Conservation (phyloP, 2,329 filamentous ascomycete species). For the Xylariaceae sp. region DNA sequence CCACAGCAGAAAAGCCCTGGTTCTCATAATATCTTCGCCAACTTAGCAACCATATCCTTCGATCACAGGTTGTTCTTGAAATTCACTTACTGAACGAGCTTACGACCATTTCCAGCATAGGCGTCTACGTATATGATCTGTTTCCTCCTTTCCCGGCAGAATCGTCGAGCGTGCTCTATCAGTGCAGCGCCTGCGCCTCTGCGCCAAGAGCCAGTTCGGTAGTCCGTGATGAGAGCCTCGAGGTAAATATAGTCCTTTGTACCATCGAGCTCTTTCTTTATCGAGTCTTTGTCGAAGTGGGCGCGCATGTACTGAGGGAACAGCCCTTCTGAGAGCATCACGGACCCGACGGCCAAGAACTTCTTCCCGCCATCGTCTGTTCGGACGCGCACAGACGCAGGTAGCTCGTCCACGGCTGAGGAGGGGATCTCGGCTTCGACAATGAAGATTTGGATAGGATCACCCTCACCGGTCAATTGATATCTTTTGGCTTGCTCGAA, state of each 20-base stretch:
- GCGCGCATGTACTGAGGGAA: conserved; percentile 9
- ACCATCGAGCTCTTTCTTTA: conserved; percentile 22
- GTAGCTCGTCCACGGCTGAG: conserved; percentile 1
- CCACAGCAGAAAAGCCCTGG: conserved; percentile 20
- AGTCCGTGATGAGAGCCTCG: conserved; percentile 28
- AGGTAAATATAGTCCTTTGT: conserved; percentile 24
- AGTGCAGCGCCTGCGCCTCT: conserved; percentile 26
- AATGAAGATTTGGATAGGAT: conserved; percentile 24
- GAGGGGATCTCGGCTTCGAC: conserved; percentile 24
- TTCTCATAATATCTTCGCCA: conserved; percentile 21
- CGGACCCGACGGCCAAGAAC: conserved; percentile 18
- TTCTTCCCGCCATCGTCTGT: conserved; percentile 13
- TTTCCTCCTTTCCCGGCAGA: conserved; percentile 10
- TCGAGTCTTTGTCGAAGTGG: conserved; percentile 1
- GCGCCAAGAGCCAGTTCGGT: conserved; percentile 18
- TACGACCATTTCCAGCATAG: conserved; percentile 24
- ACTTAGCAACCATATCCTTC: conserved; percentile 7
- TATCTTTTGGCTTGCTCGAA: conserved; percentile 13
- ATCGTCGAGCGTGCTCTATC: conserved; percentile 13
- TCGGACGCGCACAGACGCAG: conserved; percentile 7
- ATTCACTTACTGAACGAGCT: conserved; percentile 28
- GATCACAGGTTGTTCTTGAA: too few species aligned
- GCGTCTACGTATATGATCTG: conserved; percentile 15
- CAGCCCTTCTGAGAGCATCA: conserved; percentile 19
- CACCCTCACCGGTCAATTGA: conserved; percentile 16